Conservation (phyloP, 805 yeast species). For the Candida taoyuanica region DNA sequence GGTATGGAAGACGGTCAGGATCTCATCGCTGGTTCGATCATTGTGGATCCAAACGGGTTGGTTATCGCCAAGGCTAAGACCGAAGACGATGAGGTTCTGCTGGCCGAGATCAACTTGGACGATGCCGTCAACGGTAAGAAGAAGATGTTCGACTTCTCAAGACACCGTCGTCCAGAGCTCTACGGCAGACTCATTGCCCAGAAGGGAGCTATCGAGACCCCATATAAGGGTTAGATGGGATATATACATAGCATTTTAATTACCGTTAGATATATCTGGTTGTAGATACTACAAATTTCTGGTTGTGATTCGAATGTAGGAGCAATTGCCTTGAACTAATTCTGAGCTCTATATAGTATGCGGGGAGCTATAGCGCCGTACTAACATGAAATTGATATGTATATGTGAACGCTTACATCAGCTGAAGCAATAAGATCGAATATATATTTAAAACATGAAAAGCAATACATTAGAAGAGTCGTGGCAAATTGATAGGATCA, state of each 20-base stretch:
- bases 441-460: background rate
- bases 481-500: too few relatives aligned
- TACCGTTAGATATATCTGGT: too few relatives aligned
- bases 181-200: slow-evolving; percentile 28
- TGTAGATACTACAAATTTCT: too few relatives aligned
- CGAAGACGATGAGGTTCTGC: slow-evolving; percentile 31
- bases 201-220: slow-evolving; percentile 27
- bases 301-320: too few relatives aligned
- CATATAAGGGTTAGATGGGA: slow-evolving; percentile 8
- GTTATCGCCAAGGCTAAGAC: slow-evolving; percentile 32
- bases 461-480: too few relatives aligned
- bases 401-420: too few relatives aligned
- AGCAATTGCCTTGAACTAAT: too few relatives aligned
- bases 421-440: background rate
- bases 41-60: slow-evolving; percentile 35
- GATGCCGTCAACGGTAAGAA: slow-evolving; percentile 32
- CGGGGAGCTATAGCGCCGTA: too few relatives aligned
- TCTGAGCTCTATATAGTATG: too few relatives aligned
- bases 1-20: slow-evolving; percentile 36
- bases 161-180: slow-evolving; percentile 35
- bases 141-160: slow-evolving; percentile 34
- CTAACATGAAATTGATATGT: too few relatives aligned
- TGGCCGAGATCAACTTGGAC: slow-evolving; percentile 33
- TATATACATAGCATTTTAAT: background rate
- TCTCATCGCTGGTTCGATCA: slow-evolving; percentile 33